Conservation (phyloP, 2,329 filamentous ascomycete species). For the Microdochium paspali region DNA sequence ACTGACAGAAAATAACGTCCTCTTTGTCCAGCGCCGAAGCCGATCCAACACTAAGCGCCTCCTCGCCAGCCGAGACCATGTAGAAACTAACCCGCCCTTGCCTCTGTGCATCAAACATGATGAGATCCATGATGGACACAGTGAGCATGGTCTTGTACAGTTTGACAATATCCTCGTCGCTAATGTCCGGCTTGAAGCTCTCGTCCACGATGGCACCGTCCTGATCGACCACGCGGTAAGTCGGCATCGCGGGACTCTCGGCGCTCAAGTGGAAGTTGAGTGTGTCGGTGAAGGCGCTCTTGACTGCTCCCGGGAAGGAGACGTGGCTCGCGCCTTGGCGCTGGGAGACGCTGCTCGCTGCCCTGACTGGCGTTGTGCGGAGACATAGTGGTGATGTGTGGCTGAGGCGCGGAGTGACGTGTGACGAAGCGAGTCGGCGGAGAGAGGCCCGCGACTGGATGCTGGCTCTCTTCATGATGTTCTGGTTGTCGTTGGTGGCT, state of each 20-base stretch:
- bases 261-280: conserved; percentile 71
- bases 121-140: conserved; percentile 80
- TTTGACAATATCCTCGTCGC: conserved; percentile 50
- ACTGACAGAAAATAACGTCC: conserved; percentile 91
- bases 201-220: conserved; percentile 76
- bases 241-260: conserved; percentile 68
- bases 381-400: not conserved
- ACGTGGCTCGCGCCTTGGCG: conserved; percentile 45
- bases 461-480: not conserved
- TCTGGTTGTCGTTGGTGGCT: not conserved
- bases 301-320: conserved; percentile 88
- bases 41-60: conserved; percentile 85
- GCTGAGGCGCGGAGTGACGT: not conserved
- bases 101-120: conserved; percentile 96
- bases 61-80: conserved; percentile 92
- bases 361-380: not conserved
- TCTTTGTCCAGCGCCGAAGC: conserved; percentile 74
- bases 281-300: conserved; percentile 79
- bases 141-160: conserved; percentile 58
- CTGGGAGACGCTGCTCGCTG: conserved; percentile 36
- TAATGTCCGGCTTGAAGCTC: conserved; percentile 57
- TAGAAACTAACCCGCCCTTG: conserved; percentile 95
- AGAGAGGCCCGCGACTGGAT: not conserved
- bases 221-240: conserved; percentile 86
- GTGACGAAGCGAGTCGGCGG: not conserved